Evolutionary conservation across 768 basidiomycete genomes (phyloP), one percentile per base, ranked within the genome.

Genomic region (Mycena amicta): DNA sequence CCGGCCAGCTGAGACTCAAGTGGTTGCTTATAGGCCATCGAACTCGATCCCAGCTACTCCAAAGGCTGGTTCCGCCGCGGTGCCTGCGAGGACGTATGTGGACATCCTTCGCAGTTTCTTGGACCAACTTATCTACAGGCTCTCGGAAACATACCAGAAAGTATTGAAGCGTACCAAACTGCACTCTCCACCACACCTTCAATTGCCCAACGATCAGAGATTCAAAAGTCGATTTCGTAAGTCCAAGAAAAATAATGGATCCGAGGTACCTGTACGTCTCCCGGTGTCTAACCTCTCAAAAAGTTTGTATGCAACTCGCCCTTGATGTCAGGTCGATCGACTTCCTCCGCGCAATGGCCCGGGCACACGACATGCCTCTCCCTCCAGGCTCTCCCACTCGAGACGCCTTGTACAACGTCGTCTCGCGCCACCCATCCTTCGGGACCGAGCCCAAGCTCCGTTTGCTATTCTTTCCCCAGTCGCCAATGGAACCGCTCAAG

Each of bases 361-460:
- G 67, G 13, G 67, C 65, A 15, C 63, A 68, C 37, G 56, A 60
- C 27, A 67, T 69, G 41, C 18, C 62, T 69, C 26, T 61, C 65
- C 18, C 20, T 41, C 13, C 60, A 49, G 26, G 46, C 18, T 57
- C 56, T 16, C 27, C 47, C 2, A 52, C 60, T 20, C 60, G 52
- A 28, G 46, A 64, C 25, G 56, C 49, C 12, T 45, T 68, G 6
- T 56, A 43, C 13, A 55, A 60, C 28, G 60, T 67, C 11, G 57
- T 68, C 13, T 60, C 63, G 11, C 47, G 57, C 3, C 65, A 68
- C 33, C 68, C 62, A 33, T 55, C 56, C 31, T 65, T 66, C 50
- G 59, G 56, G 18, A 50, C 41, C 4, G 50, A 60, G 39, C 64
- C 66, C 47, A 62, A 51, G 16, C 20, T 66, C 18, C 58, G 63